Evolutionary conservation across 2,329 filamentous ascomycete genomes (phyloP), one percentile per base, ranked within the genome.

Genomic region (Didymella pinodella): DNA sequence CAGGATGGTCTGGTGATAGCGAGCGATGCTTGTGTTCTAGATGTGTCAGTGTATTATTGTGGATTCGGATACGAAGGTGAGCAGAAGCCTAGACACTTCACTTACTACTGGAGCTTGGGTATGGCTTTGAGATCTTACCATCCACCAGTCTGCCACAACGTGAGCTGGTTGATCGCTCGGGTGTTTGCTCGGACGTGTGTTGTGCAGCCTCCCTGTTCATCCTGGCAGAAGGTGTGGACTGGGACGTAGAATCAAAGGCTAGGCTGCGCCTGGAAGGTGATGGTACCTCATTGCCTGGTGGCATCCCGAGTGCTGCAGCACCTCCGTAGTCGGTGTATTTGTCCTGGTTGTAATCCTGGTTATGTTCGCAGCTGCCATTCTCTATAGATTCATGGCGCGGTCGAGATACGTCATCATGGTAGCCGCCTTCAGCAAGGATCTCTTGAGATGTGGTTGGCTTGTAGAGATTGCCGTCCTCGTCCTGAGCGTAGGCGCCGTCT

Each of bases 391-490:
- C 18, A 32, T 20, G 32, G 32, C 26, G 26, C 16, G 11, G 4
- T 20, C 6, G 32, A n/a, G 32, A 6, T 12, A n/a, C 4, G 8
- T 41, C 5, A 12, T 34, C 40, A 4, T 34, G 18, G 20, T 20
- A 22, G 20, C 38, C 45, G 14, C 32, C 40, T 12, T 49, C 50
- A 50, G 16, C 38, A 26, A 26, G 4, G 14, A 31, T 41, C 1
- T 20, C 28, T n/a, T 41, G 49, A 18, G 55, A 45, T n/a, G 20
- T 4, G 4, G 12, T 50, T 7, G 49, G 56, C 40, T 59, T 59
- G 40, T 59, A 54, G 7, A 59, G 48, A 20, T 45, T 56, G 25
- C 57, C 57, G 18, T 55, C 43, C 25, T 60, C 52, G 10, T 60
- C 57, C 29, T 32, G 48, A 7, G 44, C 57, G 20, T 55, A 60